Percentiles rank a stretch among this genome's conserved stretches.
These are phyloP conservation scores for Haemoproteus tartakovskyi DNA, from an alignment of 169 alveolate species.

Conservation along the genomic window DNA sequence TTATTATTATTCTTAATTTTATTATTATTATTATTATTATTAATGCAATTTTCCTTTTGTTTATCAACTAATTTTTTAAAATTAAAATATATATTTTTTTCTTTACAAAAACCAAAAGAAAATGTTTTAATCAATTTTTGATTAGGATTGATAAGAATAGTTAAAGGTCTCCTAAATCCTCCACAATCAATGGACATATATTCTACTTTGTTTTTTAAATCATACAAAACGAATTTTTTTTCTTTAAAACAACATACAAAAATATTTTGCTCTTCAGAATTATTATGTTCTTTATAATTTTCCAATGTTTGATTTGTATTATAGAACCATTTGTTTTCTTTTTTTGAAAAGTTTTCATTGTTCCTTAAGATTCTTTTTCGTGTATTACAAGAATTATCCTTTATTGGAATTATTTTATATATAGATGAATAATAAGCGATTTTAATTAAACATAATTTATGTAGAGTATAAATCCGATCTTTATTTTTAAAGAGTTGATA, in stretches of 20 bases:
- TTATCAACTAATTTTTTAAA: conserved; percentile 10
- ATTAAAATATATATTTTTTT: conserved; percentile 11
- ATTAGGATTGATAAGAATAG: conserved; percentile 16
- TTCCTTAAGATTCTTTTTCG: too few relatives aligned
- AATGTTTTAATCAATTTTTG: neutral
- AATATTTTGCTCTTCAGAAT: conserved; percentile 18
- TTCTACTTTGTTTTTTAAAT: conserved; percentile 31
- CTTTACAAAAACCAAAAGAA: conserved; percentile 55
- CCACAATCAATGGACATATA: conserved; percentile 57
- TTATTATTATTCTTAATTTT: too few relatives aligned
- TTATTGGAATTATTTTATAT: conserved; percentile 7
- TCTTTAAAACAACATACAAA: conserved; percentile 52
- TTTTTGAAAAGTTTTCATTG: too few relatives aligned
- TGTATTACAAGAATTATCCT: neutral
- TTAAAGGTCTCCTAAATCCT: conserved; percentile 58
- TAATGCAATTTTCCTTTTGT: too few relatives aligned
- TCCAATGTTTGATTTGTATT: too few relatives aligned
- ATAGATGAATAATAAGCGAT: conserved; percentile 41
- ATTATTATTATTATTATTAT: too few relatives aligned
- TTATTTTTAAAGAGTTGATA: conserved; percentile 43
- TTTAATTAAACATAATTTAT: conserved; percentile 40
- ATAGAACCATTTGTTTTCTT: too few relatives aligned
- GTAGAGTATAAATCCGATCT: conserved; percentile 17
- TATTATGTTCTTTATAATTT: too few relatives aligned
- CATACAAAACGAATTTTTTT: conserved; percentile 36